Evolutionary conservation across 306 rosid species (phyloP).

Genomic region (Cucumis melo): DNA sequence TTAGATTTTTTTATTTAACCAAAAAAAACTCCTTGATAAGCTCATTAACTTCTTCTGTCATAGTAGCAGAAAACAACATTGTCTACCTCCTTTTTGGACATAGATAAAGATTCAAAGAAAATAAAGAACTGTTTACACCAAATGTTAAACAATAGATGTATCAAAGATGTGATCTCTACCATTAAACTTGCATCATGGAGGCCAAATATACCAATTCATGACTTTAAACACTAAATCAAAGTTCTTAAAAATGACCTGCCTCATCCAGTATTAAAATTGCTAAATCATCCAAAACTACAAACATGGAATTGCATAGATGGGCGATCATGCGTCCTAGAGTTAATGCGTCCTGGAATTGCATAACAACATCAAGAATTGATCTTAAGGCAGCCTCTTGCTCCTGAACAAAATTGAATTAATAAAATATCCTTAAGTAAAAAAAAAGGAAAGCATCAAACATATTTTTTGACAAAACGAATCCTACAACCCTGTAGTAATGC

Average conservation of each 20-base stretch:
- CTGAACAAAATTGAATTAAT: slow-evolving; percentile 28
- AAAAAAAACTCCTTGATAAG: slow-evolving; percentile 39
- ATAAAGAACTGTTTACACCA: not conserved
- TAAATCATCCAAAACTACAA: slow-evolving; percentile 91
- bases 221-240: slow-evolving; percentile 87
- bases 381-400: slow-evolving; percentile 84
- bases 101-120: slow-evolving; percentile 42
- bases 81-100: slow-evolving; percentile 93
- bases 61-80: slow-evolving; percentile 96
- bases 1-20: no score
- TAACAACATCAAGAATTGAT: slow-evolving; percentile 91
- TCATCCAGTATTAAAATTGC: slow-evolving; percentile 95
- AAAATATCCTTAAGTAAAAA: not conserved
- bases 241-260: slow-evolving; percentile 95
- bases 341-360: no score
- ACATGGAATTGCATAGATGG: slow-evolving; percentile 92
- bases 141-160: slow-evolving; percentile 1
- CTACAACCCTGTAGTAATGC: not conserved
- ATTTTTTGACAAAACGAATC: not conserved
- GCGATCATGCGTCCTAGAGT: slow-evolving; percentile 98
- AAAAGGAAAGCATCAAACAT: not conserved
- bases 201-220: slow-evolving; percentile 52
- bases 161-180: not conserved
- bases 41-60: slow-evolving; percentile 84
- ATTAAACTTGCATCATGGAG: not conserved